These are phyloP conservation scores for Vigna nakashimae DNA, from an alignment of 306 rosid genomes.

Conservation along the genomic window DNA sequence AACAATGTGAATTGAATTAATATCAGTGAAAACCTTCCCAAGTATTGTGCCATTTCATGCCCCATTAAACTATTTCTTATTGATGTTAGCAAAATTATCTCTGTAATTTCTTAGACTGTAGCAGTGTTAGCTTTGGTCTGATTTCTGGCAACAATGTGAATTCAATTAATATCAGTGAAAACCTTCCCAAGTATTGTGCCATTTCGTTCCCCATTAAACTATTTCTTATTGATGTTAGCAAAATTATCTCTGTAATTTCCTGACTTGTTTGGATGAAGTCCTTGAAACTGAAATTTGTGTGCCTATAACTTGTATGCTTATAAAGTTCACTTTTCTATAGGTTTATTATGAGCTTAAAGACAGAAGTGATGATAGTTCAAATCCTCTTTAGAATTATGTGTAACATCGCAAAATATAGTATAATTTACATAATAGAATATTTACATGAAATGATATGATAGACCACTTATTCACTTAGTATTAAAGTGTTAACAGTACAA, in stretches of 20 bases:
- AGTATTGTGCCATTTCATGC: constrained; percentile 23
- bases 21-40: constrained; percentile 26
- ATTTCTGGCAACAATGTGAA: neutral
- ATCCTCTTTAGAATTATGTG: constrained; percentile 32
- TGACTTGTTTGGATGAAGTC: constrained; percentile 26
- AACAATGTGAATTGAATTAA: too few relatives aligned
- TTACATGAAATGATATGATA: too few relatives aligned
- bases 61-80: constrained; percentile 17
- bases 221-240: constrained; percentile 17
- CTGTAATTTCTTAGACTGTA: neutral
- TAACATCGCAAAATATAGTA: too few relatives aligned
- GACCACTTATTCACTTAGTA: too few relatives aligned
- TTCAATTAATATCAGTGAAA: neutral
- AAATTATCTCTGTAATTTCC: neutral
- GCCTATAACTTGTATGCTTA: constrained; percentile 27
- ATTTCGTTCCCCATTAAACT: constrained; percentile 18
- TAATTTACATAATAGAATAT: too few relatives aligned
- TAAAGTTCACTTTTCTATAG: constrained; percentile 35
- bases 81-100: constrained; percentile 15
- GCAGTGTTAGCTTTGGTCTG: constrained; percentile 1
- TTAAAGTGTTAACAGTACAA: too few relatives aligned
- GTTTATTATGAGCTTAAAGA: constrained; percentile 39
- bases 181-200: constrained; percentile 29
- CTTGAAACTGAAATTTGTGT: constrained; percentile 33
- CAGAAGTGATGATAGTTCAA: constrained; percentile 32